Evolutionary conservation across 805 yeast genomes (phyloP).

Genomic region (Naumovozyma baii): DNA sequence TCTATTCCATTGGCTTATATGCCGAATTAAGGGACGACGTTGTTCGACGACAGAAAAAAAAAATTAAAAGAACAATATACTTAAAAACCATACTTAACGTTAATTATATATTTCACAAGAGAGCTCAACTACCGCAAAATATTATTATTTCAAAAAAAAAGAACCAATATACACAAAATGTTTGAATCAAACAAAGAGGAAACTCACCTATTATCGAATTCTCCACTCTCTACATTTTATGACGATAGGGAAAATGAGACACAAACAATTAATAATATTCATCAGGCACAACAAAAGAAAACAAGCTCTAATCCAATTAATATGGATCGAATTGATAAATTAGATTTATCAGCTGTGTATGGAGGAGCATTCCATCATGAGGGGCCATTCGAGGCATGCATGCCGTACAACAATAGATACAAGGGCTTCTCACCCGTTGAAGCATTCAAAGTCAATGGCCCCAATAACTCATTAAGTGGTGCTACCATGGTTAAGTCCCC

Average conservation of each 20-base stretch:
- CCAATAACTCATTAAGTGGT: constrained; percentile 47
- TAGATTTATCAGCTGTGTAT: constrained; percentile 89
- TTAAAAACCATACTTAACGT: not conserved
- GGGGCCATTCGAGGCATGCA: constrained; percentile 98
- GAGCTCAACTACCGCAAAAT: too few relatives aligned
- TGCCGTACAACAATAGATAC: constrained; percentile 73
- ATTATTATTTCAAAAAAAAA: too few relatives aligned
- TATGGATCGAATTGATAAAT: constrained; percentile 84
- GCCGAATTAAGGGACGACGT: too few relatives aligned
- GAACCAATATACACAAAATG: too few relatives aligned
- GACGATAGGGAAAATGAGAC: not conserved
- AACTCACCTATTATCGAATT: too few relatives aligned
- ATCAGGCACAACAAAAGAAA: too few relatives aligned
- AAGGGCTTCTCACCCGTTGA: constrained; percentile 76
- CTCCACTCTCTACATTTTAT: not conserved
- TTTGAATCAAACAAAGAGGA: too few relatives aligned
- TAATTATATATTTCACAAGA: too few relatives aligned
- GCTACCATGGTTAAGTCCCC: constrained; percentile 51
- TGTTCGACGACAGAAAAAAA: not conserved
- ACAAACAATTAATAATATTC: not conserved
- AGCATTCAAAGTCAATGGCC: constrained; percentile 94
- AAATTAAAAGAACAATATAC: not conserved
- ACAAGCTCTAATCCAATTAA: not conserved
- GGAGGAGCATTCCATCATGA: constrained; percentile 96
- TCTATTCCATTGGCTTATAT: too few relatives aligned